Conservation (phyloP, 2,329 filamentous ascomycete species). For the Trichoderma sp. region DNA sequence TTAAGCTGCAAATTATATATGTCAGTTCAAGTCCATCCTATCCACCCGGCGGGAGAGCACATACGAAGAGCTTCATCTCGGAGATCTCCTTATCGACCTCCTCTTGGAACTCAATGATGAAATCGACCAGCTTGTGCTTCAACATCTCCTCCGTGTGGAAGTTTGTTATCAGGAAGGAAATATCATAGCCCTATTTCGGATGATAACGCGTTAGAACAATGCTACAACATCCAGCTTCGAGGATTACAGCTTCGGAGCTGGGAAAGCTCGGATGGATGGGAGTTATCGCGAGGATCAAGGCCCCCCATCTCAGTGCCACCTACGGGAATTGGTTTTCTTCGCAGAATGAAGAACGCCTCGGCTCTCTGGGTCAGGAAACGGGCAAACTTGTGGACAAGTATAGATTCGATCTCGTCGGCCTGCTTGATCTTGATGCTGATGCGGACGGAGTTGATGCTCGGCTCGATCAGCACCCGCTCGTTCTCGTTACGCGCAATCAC, state of each 20-base stretch:
- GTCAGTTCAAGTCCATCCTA: neutral
- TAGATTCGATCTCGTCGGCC: conserved; percentile 97
- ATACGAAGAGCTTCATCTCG: conserved; percentile 99
- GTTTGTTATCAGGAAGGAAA: conserved; percentile 98
- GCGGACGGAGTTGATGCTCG: conserved; percentile 93
- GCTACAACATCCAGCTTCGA: neutral
- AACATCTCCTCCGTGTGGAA: conserved; percentile 98
- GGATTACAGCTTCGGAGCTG: neutral
- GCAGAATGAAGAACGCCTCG: conserved; percentile 94
- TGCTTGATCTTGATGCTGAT: conserved; percentile 99
- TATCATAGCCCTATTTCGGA: conserved; percentile 81
- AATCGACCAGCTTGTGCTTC: conserved; percentile 87
- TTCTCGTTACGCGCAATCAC: conserved; percentile 89
- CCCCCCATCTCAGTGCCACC: neutral
- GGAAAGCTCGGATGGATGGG: neutral
- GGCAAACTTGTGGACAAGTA: conserved; percentile 97
- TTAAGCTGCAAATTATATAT: conserved; percentile 66
- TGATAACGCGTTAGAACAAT: neutral
- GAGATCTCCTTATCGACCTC: conserved; percentile 99
- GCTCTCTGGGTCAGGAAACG: conserved; percentile 93
- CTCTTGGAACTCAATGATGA: conserved; percentile 98
- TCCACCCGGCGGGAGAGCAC: conserved; percentile 35
- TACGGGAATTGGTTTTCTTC: conserved; percentile 94
- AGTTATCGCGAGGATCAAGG: neutral
- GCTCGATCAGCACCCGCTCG: conserved; percentile 93